Base-by-base conservation (phyloP, 2,329 filamentous ascomycete species). In the Pestalotiopsis sp. region DNA sequence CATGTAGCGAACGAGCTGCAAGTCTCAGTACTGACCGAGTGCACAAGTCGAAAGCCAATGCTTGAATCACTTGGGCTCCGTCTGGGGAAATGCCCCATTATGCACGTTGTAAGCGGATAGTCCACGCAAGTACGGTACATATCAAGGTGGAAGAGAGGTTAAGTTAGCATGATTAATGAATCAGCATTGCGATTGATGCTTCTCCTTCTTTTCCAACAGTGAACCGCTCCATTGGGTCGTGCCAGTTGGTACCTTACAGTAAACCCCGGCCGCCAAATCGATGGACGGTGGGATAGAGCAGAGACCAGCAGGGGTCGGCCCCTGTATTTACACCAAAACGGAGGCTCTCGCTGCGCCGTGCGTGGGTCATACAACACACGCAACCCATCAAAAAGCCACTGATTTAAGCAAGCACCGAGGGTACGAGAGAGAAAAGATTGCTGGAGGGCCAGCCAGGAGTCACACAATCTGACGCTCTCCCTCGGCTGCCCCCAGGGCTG, bases 261-360 rank as follows among this genome's bases (percentile, higher is more conserved):
- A 17, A 20, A 38, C 61, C 17, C 61, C 36, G 39, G 61, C 23
- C 9, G 9, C 45, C 20, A 52, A 52, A 52, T 52, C 45, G 45
- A 52, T 52, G 45, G 45, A n/a, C 45, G 45, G 45, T 52, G 45
- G 45, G 45, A 52, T 52, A 20, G 45, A 52, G 45, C 45, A 52
- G 45, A 52, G 45, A n/a, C 45, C 20, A 52, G 45, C 45, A 52
- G 45, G 45, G 45, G 45, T 52, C 0, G 71, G 69, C 69, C 70
- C 75, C 75, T 75, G 70, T 69, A 72, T 70, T 59, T 66, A 69
- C 70, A 71, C 68, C 70, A 69, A 72, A 65, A 63, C 12, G 64
- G 57, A 66, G 65, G 66, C 67, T 69, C 69, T 68, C 61, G 70
- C 66, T 71, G 72, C 70, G 70, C 71, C 69, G 70, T 69, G 69